A percentile compares a stretch with the other conserved stretches of the same genome.
Evolutionary conservation across 2,329 filamentous ascomycete genomes (phyloP).

Genomic region (Colletotrichum lindemuthianum): DNA sequence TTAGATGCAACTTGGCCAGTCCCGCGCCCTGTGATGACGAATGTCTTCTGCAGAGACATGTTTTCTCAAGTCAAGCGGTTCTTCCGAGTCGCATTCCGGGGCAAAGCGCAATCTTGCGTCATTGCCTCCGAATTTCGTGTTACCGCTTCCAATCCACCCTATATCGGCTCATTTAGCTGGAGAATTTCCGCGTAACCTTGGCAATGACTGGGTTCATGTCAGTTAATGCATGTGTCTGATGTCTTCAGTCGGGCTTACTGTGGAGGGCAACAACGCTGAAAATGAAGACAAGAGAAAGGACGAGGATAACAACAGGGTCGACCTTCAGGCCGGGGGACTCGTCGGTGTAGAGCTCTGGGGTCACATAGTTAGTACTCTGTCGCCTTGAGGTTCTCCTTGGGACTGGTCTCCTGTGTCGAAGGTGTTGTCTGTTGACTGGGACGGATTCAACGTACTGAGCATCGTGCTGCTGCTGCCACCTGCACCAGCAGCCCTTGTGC

Average conservation of each 20-base stretch:
- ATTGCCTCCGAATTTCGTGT: background rate
- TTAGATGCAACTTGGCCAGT: background rate
- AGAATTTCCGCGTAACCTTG: slow-evolving; percentile 92
- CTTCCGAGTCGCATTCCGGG: background rate
- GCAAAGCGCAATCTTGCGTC: slow-evolving; percentile 9
- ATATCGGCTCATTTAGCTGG: slow-evolving; percentile 56
- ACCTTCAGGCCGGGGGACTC: slow-evolving; percentile 98
- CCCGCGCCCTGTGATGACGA: background rate
- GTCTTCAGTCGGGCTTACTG: slow-evolving; percentile 67
- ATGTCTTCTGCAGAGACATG: slow-evolving; percentile 7
- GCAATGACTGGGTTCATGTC: slow-evolving; percentile 78
- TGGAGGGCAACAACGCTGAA: slow-evolving; percentile 98
- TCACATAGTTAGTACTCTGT: slow-evolving; percentile 40
- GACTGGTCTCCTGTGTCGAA: no score
- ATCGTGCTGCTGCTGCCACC: slow-evolving; percentile 98
- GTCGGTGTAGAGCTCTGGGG: slow-evolving; percentile 90
- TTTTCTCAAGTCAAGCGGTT: background rate
- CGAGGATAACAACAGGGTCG: slow-evolving; percentile 96
- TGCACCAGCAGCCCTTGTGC: slow-evolving; percentile 91
- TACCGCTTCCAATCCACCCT: background rate
- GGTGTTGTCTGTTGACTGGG: no score
- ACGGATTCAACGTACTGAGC: slow-evolving; percentile 76
- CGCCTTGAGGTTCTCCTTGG: no score
- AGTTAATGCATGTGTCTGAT: background rate
- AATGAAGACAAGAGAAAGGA: slow-evolving; percentile 97